phyloP scores from a whole-genome alignment of 805 yeast species.

The Pichia thaimueangensis region DNA sequence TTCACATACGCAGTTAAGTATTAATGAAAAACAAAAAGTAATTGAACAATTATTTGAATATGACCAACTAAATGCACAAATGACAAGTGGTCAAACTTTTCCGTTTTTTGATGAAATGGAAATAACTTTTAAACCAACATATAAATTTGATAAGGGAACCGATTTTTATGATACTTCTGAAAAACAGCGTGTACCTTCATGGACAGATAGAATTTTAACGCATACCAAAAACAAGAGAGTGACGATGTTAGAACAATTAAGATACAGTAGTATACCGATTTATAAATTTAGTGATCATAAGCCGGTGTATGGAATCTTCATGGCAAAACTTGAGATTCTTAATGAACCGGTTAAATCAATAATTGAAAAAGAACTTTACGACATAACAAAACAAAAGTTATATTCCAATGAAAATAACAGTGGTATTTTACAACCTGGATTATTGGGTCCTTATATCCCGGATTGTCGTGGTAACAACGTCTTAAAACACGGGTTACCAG shows the following conservation, averaged over 20 bases:
- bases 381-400: slow-evolving; percentile 38
- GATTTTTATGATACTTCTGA: slow-evolving; percentile 80
- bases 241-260: slow-evolving; percentile 44
- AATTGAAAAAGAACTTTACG: slow-evolving; percentile 52
- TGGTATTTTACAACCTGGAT: slow-evolving; percentile 5
- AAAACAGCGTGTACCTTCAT: slow-evolving; percentile 89
- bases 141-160: slow-evolving; percentile 88
- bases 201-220: slow-evolving; percentile 89
- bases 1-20: slow-evolving; percentile 4
- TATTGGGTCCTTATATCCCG: slow-evolving; percentile 8
- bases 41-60: slow-evolving; percentile 42
- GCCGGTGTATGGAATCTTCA: slow-evolving; percentile 75
- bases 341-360: slow-evolving; percentile 48
- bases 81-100: slow-evolving; percentile 68
- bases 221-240: slow-evolving; percentile 47
- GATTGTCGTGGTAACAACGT: slow-evolving; percentile 18
- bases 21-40: slow-evolving; percentile 13
- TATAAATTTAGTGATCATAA: slow-evolving; percentile 80
- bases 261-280: slow-evolving; percentile 52
- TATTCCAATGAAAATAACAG: slow-evolving; percentile 31
- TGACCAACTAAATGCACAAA: slow-evolving; percentile 78
- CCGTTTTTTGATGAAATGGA: slow-evolving; percentile 78
- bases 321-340: slow-evolving; percentile 56
- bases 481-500: slow-evolving; percentile 52
- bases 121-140: slow-evolving; percentile 82